These are phyloP conservation scores for Fusarium subtropicale DNA, from an alignment of 2,329 filamentous ascomycete genomes.

Conservation along the genomic window DNA sequence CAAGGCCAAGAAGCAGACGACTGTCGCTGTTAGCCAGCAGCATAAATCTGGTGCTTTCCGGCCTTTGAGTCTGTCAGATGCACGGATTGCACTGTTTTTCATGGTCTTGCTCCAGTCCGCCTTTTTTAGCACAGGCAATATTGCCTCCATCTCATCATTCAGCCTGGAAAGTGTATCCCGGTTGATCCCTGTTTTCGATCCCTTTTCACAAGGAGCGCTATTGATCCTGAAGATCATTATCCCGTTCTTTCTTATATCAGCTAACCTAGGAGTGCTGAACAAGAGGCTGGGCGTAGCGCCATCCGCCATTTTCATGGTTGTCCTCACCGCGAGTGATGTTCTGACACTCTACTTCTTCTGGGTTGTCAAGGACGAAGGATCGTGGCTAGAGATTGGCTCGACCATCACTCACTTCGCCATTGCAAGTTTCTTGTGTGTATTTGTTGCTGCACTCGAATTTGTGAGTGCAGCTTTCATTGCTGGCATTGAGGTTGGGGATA, in stretches of 20 bases:
- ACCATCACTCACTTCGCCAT: conserved; percentile 97
- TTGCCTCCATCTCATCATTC: conserved; percentile 93
- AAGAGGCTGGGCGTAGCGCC: conserved; percentile 84
- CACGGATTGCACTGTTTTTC: conserved; percentile 92
- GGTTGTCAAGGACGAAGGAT: conserved; percentile 95
- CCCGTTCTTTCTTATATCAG: conserved; percentile 91
- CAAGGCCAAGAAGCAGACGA: conserved; percentile 37
- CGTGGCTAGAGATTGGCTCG: conserved; percentile 96
- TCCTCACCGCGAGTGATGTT: conserved; percentile 91
- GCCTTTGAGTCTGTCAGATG: conserved; percentile 81
- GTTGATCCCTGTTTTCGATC: conserved; percentile 91
- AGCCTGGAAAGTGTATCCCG: conserved; percentile 90
- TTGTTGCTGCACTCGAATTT: conserved; percentile 88
- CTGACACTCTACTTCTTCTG: conserved; percentile 97
- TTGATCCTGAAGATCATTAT: conserved; percentile 91
- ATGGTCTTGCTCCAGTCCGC: conserved; percentile 93
- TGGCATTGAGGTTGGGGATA: conserved; percentile 75
- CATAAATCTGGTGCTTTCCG: conserved; percentile 59
- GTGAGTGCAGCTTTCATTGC: conserved; percentile 85
- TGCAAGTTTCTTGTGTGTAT: conserved; percentile 87
- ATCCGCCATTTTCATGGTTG: conserved; percentile 91
- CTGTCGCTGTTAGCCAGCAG: conserved; percentile 22
- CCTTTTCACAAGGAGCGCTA: conserved; percentile 89
- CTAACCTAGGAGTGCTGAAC: conserved; percentile 94
- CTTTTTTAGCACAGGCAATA: conserved; percentile 97